A percentile compares a stretch with the other conserved stretches of the same genome.
Conservation (phyloP, 768 basidiomycete species). For the Boletus fagicola region DNA sequence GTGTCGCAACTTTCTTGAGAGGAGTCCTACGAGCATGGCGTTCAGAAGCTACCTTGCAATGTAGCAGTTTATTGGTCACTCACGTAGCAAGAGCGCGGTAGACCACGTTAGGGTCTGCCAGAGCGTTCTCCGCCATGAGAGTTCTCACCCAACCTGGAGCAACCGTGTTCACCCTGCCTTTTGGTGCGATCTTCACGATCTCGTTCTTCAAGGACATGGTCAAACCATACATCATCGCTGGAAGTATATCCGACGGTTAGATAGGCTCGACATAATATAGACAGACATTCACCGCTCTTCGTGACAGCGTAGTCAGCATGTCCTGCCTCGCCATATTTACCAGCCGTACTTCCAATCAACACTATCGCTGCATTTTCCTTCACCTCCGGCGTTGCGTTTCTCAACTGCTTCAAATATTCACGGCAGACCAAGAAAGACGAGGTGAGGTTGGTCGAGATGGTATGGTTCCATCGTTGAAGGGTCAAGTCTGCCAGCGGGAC, state of each 20-base stretch:
- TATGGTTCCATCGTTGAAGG: slow-evolving; percentile 61
- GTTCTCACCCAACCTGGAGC: slow-evolving; percentile 71
- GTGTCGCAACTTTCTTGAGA: slow-evolving; percentile 62
- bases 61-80: slow-evolving; percentile 16
- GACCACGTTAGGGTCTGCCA: slow-evolving; percentile 53
- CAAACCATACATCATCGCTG: slow-evolving; percentile 73
- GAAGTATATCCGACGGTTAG: background rate
- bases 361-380: slow-evolving; percentile 61
- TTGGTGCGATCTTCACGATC: slow-evolving; percentile 72
- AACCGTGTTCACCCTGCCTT: slow-evolving; percentile 66
- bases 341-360: slow-evolving; percentile 68
- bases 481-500: slow-evolving; percentile 55
- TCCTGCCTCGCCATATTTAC: slow-evolving; percentile 68
- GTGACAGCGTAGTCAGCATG: slow-evolving; percentile 66
- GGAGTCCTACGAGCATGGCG: slow-evolving; percentile 49
- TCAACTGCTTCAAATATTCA: slow-evolving; percentile 53
- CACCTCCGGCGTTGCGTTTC: slow-evolving; percentile 33
- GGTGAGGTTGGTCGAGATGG: slow-evolving; percentile 62
- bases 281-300: slow-evolving; percentile 53
- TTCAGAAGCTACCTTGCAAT: background rate
- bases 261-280: background rate
- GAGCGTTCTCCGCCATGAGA: slow-evolving; percentile 55
- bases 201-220: slow-evolving; percentile 73
- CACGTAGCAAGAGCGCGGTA: slow-evolving; percentile 69
- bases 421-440: slow-evolving; percentile 65